Percentiles rank a stretch among this genome's conserved stretches.
phyloP scores from a whole-genome alignment of 164 flowering plant species.

The grape (Vitis vinifera) region DNA sequence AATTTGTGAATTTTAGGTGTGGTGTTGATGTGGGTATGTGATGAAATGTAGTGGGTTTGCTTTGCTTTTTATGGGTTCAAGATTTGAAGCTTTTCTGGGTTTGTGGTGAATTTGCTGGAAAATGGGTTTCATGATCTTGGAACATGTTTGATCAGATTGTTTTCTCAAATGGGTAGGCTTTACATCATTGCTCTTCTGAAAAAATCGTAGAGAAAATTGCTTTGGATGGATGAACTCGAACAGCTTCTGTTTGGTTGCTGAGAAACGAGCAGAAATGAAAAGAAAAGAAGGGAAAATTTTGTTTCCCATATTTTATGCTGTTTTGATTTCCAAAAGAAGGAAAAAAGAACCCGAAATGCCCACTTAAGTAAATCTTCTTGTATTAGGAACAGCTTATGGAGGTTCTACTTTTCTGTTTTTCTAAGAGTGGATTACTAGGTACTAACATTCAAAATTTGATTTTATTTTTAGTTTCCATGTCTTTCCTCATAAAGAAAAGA shows the following conservation, averaged over 20 bases:
- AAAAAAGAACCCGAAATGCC: neutral
- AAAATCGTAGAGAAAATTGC: neutral
- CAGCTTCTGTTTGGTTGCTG: neutral
- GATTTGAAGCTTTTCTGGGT: neutral
- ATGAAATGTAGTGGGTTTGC: neutral
- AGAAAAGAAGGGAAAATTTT: neutral
- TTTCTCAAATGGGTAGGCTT: constrained; percentile 4
- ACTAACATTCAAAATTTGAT: no score
- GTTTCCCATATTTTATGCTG: neutral
- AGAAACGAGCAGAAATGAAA: neutral
- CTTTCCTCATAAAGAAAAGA: no score
- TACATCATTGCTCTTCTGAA: neutral
- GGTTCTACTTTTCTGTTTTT: neutral
- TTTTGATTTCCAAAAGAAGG: neutral
- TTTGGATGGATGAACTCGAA: neutral
- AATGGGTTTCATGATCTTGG: neutral
- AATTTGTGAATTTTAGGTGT: neutral
- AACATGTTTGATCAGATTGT: neutral
- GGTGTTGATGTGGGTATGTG: neutral
- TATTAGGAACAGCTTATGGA: neutral
- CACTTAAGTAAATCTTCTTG: neutral
- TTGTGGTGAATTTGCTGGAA: neutral
- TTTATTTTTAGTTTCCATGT: no score
- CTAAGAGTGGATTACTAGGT: no score
- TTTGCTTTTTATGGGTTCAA: neutral